phyloP scores from a whole-genome alignment of 2,329 filamentous ascomycete species.

The Monilinia aucupariae region DNA sequence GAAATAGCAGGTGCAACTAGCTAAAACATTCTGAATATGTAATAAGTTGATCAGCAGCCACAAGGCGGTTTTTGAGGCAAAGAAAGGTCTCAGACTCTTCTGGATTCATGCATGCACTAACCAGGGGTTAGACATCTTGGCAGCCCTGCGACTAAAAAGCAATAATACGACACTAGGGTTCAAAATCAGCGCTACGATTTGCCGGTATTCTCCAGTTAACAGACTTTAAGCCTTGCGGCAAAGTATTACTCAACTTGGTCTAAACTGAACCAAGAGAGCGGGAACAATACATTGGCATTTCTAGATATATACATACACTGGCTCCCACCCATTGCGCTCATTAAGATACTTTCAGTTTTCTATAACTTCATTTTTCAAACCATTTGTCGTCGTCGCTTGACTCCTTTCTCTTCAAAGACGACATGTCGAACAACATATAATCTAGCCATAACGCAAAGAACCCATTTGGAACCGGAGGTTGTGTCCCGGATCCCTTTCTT shows the following conservation, averaged over 20 bases:
- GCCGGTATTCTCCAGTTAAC: no score
- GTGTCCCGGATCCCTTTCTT: conserved; percentile 6
- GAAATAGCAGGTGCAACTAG: neutral
- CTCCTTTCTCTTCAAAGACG: neutral
- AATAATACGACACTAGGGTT: neutral
- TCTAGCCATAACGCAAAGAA: conserved; percentile 1
- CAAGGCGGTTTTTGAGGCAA: conserved; percentile 9
- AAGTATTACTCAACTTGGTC: no score
- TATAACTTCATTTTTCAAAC: neutral
- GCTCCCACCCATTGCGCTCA: neutral
- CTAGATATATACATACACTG: conserved; percentile 4
- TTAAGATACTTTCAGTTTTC: neutral
- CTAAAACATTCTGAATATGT: neutral
- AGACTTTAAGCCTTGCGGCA: no score
- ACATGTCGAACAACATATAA: conserved; percentile 4
- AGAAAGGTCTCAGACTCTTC: conserved; percentile 3
- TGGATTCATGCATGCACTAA: neutral
- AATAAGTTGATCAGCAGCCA: conserved; percentile 4
- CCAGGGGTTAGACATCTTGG: neutral
- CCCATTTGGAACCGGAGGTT: conserved; percentile 10
- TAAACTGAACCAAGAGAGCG: no score
- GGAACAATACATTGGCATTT: neutral
- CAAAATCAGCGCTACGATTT: no score
- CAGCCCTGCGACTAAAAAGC: neutral
- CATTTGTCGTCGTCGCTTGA: conserved; percentile 1